These are phyloP conservation scores for Escallonia rubra DNA, from an alignment of 129 eudicot genomes.

Conservation along the genomic window DNA sequence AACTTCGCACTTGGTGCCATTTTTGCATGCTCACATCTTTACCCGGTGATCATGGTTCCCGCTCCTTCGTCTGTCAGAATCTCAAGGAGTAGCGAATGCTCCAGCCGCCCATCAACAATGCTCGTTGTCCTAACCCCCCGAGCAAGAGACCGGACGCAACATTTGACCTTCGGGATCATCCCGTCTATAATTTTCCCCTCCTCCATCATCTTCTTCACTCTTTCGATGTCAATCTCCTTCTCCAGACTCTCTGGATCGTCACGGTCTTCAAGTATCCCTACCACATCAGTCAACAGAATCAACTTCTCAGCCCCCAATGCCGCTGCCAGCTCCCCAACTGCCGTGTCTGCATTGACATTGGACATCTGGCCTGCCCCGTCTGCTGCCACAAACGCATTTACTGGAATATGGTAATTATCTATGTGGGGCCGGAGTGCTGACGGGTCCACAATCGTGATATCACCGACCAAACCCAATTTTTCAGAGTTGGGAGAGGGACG, in stretches of 20 bases:
- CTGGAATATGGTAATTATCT: conserved; percentile 61
- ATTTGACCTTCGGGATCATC: conserved; percentile 92
- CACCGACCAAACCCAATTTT: conserved; percentile 89
- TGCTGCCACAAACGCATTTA: conserved; percentile 92
- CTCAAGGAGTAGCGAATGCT: conserved; percentile 78
- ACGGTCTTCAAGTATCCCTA: conserved; percentile 65
- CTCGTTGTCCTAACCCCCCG: conserved; percentile 83
- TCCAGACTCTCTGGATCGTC: conserved; percentile 65
- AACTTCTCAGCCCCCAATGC: conserved; percentile 90
- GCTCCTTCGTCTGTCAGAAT: conserved; percentile 89
- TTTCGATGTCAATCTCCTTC: conserved; percentile 62
- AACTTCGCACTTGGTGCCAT: neutral
- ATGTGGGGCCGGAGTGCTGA: conserved; percentile 57
- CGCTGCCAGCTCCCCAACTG: conserved; percentile 84
- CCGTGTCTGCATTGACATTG: conserved; percentile 88
- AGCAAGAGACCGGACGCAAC: conserved; percentile 68
- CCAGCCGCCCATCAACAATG: conserved; percentile 80
- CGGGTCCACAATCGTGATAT: conserved; percentile 65
- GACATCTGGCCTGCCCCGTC: conserved; percentile 67
- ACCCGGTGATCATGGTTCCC: conserved; percentile 92
- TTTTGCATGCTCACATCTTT: conserved; percentile 7
- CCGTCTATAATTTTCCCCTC: conserved; percentile 88
- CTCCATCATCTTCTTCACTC: conserved; percentile 69
- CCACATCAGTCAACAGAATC: conserved; percentile 79
- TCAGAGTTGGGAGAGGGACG: conserved; percentile 61